Evolutionary conservation across 768 basidiomycete genomes (phyloP), one percentile per base, ranked within the genome.

Genomic region (Wakefieldia striispora): DNA sequence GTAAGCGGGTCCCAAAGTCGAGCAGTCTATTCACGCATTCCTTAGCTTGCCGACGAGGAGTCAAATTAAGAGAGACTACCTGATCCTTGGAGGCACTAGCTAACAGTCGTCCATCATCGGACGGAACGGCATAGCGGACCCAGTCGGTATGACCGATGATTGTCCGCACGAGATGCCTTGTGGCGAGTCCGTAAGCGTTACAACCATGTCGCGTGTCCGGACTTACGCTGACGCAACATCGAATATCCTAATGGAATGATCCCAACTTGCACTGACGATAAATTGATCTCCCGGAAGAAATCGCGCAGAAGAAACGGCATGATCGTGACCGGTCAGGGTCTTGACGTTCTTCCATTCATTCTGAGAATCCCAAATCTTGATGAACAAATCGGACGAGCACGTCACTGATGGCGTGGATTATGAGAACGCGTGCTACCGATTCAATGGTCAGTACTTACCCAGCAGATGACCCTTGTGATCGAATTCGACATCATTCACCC

Each of bases 291-390:
- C 84, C 0, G 91, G 91, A 61, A 93, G 76, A 64, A 95, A 95
- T 17, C 85, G 80, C 2, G 86, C 91, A 23, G 83, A 82, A 11
- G 93, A 94, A 41, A 95, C 88, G 12, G 88, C 83, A 67, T 95
- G 93, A 66, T 95, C 93, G 61, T 95, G 93, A 8, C 92, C 93
- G 48, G 86, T 82, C 42, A 95, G 73, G 3, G 92, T 93, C 69
- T 88, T 89, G 50, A 77, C 77, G 65, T 91, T 93, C 73, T 90
- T 91, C 78, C 90, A 95, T 59, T 92, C 91, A 66, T 91, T 88
- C 56, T 84, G 79, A 14, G 86, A 81, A 67, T 94, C 90, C 93
- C 93, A 95, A 51, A 95, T 77, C 71, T 93, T 93, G 72, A 95
- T 84, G 59, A 91, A 90, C 42, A 95, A 74, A 70, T 95, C 93